Conservation (phyloP, 2,329 filamentous ascomycete species). For the Colletotrichum zoysiae region DNA sequence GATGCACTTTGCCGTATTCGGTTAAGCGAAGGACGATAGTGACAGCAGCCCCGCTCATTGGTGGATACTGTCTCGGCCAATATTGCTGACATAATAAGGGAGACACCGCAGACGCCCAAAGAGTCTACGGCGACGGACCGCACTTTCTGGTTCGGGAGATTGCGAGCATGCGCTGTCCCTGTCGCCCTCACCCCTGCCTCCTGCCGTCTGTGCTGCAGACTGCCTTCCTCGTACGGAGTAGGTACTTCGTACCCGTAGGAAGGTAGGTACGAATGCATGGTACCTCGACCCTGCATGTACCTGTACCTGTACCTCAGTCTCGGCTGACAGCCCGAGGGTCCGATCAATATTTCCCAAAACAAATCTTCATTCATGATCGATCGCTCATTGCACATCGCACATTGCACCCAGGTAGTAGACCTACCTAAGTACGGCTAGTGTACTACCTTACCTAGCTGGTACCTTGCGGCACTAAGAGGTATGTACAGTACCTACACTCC, state of each 20-base stretch:
- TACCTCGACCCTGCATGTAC: background rate
- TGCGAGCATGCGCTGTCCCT: background rate
- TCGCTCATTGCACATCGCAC: too few relatives aligned
- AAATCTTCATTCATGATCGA: background rate
- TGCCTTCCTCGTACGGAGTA: too few relatives aligned
- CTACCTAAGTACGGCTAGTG: too few relatives aligned
- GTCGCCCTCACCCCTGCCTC: background rate
- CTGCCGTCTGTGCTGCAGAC: slow-evolving; percentile 6
- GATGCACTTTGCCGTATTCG: background rate
- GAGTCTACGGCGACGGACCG: too few relatives aligned
- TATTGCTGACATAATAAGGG: too few relatives aligned
- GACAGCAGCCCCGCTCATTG: background rate
- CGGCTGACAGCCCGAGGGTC: background rate
- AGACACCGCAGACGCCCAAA: too few relatives aligned
- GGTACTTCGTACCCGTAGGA: too few relatives aligned
- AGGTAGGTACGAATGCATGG: too few relatives aligned
- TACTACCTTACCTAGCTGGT: too few relatives aligned
- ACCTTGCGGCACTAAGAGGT: too few relatives aligned
- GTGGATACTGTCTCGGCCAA: background rate
- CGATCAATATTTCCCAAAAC: slow-evolving; percentile 3
- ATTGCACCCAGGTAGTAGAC: too few relatives aligned
- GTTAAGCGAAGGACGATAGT: background rate
- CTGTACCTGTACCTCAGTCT: background rate
- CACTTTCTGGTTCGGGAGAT: slow-evolving; percentile 5
- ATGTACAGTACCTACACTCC: too few relatives aligned